Evolutionary conservation across 2,329 filamentous ascomycete genomes (phyloP).

Genomic region (Lizonia empirigonia): DNA sequence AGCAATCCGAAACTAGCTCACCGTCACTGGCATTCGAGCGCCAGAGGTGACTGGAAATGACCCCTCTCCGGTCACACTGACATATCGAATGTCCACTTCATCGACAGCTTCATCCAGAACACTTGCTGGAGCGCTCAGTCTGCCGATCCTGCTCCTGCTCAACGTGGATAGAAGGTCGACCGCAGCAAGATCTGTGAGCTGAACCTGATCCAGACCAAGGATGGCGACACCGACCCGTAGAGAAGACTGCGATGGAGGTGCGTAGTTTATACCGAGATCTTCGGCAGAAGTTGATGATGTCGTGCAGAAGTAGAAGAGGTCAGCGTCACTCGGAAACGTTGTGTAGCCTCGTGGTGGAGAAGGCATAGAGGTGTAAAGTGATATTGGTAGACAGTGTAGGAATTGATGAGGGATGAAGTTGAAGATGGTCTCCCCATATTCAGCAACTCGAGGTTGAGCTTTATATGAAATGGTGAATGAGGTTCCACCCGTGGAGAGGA

Average conservation of each 20-base stretch:
- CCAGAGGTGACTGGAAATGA: slow-evolving; percentile 45
- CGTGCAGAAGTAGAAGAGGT: slow-evolving; percentile 47
- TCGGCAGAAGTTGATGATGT: slow-evolving; percentile 43
- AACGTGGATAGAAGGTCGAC: slow-evolving; percentile 44
- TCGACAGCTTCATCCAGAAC: slow-evolving; percentile 42
- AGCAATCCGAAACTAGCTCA: slow-evolving; percentile 43
- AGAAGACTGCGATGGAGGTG: slow-evolving; percentile 43
- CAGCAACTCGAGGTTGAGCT: slow-evolving; percentile 27
- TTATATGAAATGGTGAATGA: slow-evolving; percentile 31
- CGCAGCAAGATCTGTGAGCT: slow-evolving; percentile 42
- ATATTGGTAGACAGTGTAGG: background rate
- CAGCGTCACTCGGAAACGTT: slow-evolving; percentile 43
- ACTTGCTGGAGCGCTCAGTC: slow-evolving; percentile 28
- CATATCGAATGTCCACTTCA: slow-evolving; percentile 46
- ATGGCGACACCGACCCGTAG: slow-evolving; percentile 43
- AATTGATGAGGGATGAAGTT: background rate
- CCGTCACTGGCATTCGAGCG: slow-evolving; percentile 46
- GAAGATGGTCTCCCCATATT: background rate
- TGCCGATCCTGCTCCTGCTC: slow-evolving; percentile 35
- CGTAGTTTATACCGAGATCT: slow-evolving; percentile 41
- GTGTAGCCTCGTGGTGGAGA: slow-evolving; percentile 42
- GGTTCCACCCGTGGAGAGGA: slow-evolving; percentile 17
- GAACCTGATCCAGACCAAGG: slow-evolving; percentile 36
- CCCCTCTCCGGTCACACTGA: slow-evolving; percentile 46
- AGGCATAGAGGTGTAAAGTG: slow-evolving; percentile 32